Evolutionary conservation across 1,284 basidiomycete species (phyloP).

Genomic region (Ustilago sp.): DNA sequence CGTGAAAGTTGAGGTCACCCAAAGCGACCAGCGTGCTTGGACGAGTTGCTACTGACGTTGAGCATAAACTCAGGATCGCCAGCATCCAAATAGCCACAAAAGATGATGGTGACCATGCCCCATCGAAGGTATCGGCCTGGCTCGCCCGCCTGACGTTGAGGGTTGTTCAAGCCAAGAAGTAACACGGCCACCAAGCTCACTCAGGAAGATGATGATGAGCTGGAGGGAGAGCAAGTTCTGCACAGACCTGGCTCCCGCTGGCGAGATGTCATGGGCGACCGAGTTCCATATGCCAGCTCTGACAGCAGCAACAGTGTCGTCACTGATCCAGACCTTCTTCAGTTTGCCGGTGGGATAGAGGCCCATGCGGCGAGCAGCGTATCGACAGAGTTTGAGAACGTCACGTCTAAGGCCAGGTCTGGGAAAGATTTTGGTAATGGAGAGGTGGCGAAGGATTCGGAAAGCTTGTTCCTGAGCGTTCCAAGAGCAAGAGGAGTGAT

Average conservation of each 20-base stretch:
- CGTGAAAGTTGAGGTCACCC: neutral
- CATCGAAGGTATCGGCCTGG: slow-evolving; percentile 1
- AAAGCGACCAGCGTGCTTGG: neutral
- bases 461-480: neutral
- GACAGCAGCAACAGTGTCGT: slow-evolving; percentile 9
- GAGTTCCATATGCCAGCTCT: slow-evolving; percentile 14
- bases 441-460: neutral
- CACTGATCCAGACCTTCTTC: slow-evolving; percentile 10
- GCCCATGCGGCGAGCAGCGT: neutral
- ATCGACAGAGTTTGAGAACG: neutral
- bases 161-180: neutral
- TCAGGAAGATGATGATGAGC: slow-evolving; percentile 2
- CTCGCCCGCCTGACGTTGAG: neutral
- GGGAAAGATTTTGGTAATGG: neutral
- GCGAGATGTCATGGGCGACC: neutral
- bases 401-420: neutral
- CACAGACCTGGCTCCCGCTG: neutral
- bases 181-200: neutral
- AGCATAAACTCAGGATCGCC: neutral
- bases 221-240: slow-evolving; percentile 9
- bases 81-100: slow-evolving; percentile 1
- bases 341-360: slow-evolving; percentile 10
- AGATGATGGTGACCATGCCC: slow-evolving; percentile 12
- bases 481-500: neutral
- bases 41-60: neutral